Base-by-base conservation (phyloP, 78 protist genomes). In the Monocercomonoides exilis region DNA sequence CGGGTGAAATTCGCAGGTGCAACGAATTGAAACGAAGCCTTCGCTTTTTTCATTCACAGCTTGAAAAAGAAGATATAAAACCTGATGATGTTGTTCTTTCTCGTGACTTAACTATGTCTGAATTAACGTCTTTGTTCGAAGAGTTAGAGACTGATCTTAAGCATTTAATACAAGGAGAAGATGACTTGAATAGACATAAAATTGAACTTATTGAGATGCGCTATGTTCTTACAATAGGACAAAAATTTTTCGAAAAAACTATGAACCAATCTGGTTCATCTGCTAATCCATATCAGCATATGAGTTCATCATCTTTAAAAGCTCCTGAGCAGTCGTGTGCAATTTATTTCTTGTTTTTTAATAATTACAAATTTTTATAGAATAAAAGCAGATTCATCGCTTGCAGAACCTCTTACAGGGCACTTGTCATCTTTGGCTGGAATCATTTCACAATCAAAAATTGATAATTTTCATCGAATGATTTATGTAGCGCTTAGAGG, bases 371-470 rank as follows among this genome's bases (percentile, higher is more conserved):
- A n/a, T n/a, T n/a, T n/a, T n/a, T n/a, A n/a, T n/a, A n/a, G n/a
- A n/a, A n/a, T n/a, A n/a, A n/a, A n/a, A n/a, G n/a, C n/a, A n/a
- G n/a, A n/a, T n/a, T n/a, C n/a, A n/a, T n/a, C n/a, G n/a, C n/a
- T n/a, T n/a, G n/a, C n/a, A n/a, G n/a, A n/a, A n/a, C n/a, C n/a
- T n/a, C n/a, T n/a, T n/a, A n/a, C n/a, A n/a, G n/a, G n/a, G n/a
- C n/a, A n/a, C n/a, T n/a, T n/a, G n/a, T n/a, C n/a, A 54, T 79
- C 36, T 41, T 4, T 79, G n/a, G 82, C 82, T 5, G 82, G 82
- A 4, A 21, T 79, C 11, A 79, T 79, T 79, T 21, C 82, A 38
- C 82, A 21, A 33, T 6, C 6, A 6, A 6, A 21, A 6, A 79
- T 79, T 41, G 82, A 79, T 32, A 6, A 5, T 41, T 79, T 79